These are phyloP conservation scores for Tulasnella sp. DNA, from an alignment of 768 basidiomycete genomes.

Conservation along the genomic window DNA sequence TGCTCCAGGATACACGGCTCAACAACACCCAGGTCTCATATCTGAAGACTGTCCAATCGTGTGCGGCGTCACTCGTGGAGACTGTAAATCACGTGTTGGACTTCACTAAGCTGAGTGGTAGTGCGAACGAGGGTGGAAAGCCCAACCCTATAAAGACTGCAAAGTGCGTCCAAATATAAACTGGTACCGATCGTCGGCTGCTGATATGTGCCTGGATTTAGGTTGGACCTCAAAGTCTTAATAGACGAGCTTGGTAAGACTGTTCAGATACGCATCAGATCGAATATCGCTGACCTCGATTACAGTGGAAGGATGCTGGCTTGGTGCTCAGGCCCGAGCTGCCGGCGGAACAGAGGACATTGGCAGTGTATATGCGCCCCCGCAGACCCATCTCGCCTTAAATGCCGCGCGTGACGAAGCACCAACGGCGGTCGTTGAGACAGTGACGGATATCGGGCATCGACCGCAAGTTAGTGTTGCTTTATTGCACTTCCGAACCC, in stretches of 20 bases:
- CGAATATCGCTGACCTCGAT: slow-evolving; percentile 17
- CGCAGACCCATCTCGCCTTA: slow-evolving; percentile 35
- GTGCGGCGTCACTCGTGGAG: slow-evolving; percentile 90
- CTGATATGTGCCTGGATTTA: slow-evolving; percentile 15
- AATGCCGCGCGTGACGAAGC: background rate
- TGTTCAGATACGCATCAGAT: background rate
- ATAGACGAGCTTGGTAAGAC: slow-evolving; percentile 55
- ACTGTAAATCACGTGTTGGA: slow-evolving; percentile 95
- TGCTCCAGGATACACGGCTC: slow-evolving; percentile 72
- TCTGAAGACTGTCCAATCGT: slow-evolving; percentile 86
- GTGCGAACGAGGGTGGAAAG: slow-evolving; percentile 63
- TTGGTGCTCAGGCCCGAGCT: slow-evolving; percentile 76
- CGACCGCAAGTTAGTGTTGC: slow-evolving; percentile 43
- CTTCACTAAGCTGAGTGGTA: slow-evolving; percentile 89
- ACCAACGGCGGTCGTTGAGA: slow-evolving; percentile 47
- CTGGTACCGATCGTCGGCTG: background rate
- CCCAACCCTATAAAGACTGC: slow-evolving; percentile 62
- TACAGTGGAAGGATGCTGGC: slow-evolving; percentile 81
- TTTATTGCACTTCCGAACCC: no score
- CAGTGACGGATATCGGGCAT: slow-evolving; percentile 74
- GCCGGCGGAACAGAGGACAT: slow-evolving; percentile 63
- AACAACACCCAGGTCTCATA: slow-evolving; percentile 75
- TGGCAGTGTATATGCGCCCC: slow-evolving; percentile 86
- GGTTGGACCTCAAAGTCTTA: slow-evolving; percentile 67
- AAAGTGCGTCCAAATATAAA: slow-evolving; percentile 46